phyloP scores from a whole-genome alignment of 768 basidiomycete genomes.

The Auriscalpium microsporum region DNA sequence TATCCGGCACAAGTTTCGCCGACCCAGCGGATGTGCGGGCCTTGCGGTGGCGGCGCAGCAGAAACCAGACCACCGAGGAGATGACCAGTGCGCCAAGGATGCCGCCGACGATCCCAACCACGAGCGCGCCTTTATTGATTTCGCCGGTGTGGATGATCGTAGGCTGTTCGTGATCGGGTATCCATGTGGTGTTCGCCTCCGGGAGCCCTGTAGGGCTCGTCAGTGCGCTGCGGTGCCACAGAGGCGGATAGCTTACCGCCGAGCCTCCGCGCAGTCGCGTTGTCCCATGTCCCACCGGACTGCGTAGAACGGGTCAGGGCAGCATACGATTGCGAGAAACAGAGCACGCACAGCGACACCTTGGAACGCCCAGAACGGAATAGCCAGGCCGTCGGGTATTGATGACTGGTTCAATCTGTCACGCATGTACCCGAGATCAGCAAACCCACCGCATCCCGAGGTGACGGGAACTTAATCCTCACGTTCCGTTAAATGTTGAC shows the following conservation, averaged over 20 bases:
- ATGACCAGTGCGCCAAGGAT: background rate
- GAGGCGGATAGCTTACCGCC: background rate
- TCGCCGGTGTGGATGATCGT: too few species aligned
- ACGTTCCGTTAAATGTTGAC: background rate
- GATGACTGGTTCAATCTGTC: too few species aligned
- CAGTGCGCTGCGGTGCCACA: background rate
- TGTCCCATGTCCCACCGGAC: conserved; percentile 1
- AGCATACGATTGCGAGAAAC: background rate
- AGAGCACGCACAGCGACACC: background rate
- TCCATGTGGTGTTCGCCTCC: background rate
- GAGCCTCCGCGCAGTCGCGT: background rate
- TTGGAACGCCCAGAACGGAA: conserved; percentile 6
- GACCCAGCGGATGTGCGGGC: too few species aligned
- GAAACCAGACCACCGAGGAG: background rate
- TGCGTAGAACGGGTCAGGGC: background rate
- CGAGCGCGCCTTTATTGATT: too few species aligned
- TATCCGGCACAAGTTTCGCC: too few species aligned
- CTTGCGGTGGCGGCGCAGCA: too few species aligned
- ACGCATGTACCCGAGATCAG: background rate
- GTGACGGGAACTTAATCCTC: background rate
- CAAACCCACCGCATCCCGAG: background rate
- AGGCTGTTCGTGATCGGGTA: background rate
- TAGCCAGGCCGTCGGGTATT: background rate
- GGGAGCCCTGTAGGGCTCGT: background rate
- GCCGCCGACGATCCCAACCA: background rate